phyloP scores from a whole-genome alignment of 345 rosid species.

The Gossypium anomalum region DNA sequence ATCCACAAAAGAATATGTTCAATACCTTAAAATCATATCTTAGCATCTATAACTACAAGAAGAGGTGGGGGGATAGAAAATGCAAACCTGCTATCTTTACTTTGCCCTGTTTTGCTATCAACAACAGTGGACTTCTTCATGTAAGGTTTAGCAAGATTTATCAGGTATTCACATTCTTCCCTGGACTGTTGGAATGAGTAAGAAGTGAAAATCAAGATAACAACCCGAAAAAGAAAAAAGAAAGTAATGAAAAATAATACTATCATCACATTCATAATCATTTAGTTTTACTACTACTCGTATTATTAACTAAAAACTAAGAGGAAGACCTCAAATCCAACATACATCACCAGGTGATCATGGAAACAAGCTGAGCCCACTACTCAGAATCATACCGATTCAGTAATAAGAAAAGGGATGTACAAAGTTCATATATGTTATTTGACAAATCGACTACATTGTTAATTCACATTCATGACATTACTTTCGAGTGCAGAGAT shows the following conservation, averaged over 20 bases:
- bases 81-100: conserved; percentile 78
- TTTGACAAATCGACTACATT: not conserved
- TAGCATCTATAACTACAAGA: not conserved
- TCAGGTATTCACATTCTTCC: conserved; percentile 84
- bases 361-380: not conserved
- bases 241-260: not conserved
- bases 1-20: no score
- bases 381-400: not conserved
- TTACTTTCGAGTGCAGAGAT: not conserved
- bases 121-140: conserved; percentile 89
- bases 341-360: not conserved
- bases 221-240: not conserved
- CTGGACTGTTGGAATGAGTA: conserved; percentile 49
- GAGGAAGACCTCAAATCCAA: not conserved
- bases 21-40: not conserved
- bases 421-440: not conserved
- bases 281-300: not conserved
- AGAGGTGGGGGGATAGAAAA: conserved; percentile 7
- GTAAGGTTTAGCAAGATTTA: conserved; percentile 75
- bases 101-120: conserved; percentile 75
- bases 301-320: not conserved
- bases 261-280: not conserved
- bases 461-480: not conserved
- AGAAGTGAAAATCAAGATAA: not conserved
- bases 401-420: not conserved